These are phyloP conservation scores for Sporothrix pallida DNA, from an alignment of 2,329 filamentous ascomycete genomes.

Conservation along the genomic window DNA sequence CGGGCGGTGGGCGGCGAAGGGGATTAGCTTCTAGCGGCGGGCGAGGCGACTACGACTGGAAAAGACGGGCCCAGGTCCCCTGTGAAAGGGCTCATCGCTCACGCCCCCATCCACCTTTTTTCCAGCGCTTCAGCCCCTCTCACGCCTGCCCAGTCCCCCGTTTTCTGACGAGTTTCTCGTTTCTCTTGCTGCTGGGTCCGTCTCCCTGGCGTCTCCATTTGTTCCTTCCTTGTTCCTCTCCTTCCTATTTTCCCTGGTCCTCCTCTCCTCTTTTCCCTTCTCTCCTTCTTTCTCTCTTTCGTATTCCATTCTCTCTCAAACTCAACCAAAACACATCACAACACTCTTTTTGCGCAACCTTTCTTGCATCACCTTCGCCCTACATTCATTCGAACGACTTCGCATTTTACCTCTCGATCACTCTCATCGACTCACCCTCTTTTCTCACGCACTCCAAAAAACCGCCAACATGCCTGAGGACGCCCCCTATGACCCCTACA, in stretches of 20 bases:
- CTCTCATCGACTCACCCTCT: neutral
- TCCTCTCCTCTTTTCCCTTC: neutral
- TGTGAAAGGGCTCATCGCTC: neutral
- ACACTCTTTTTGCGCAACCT: slow-evolving; percentile 3
- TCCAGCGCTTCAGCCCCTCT: slow-evolving; percentile 31
- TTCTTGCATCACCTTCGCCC: slow-evolving; percentile 8
- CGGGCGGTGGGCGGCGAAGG: slow-evolving; percentile 26
- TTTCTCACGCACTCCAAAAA: neutral
- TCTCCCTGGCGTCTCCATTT: slow-evolving; percentile 21
- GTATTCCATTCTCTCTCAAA: slow-evolving; percentile 14
- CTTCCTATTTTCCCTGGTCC: slow-evolving; percentile 15
- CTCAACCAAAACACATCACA: slow-evolving; percentile 14
- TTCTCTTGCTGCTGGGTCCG: neutral
- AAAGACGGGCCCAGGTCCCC: neutral
- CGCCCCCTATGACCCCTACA: slow-evolving; percentile 85
- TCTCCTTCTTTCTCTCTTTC: neutral
- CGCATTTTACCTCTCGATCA: neutral
- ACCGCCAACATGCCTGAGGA: slow-evolving; percentile 58
- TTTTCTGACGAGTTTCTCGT: slow-evolving; percentile 5
- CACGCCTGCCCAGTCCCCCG: neutral
- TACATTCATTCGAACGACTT: neutral
- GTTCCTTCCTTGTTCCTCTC: neutral
- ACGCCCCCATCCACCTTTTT: neutral
- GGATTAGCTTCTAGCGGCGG: slow-evolving; percentile 3
- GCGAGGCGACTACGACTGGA: neutral